These are phyloP conservation scores for Russula sp. DNA, from an alignment of 768 basidiomycete genomes.

Conservation along the genomic window DNA sequence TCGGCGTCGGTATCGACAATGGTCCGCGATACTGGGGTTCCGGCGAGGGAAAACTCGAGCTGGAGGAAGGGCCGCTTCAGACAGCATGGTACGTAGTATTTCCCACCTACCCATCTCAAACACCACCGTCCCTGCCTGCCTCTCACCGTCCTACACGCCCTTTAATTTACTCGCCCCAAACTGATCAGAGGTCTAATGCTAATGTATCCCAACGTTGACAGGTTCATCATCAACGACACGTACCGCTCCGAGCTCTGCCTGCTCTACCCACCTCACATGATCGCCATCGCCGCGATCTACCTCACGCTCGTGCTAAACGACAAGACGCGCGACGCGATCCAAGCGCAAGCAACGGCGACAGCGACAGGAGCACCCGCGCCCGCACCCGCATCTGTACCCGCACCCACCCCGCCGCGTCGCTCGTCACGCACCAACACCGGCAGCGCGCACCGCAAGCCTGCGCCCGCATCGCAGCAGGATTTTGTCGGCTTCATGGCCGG, in stretches of 20 bases:
- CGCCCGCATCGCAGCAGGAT: constrained; percentile 39
- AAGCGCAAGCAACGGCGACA: constrained; percentile 21
- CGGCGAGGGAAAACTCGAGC: constrained; percentile 68
- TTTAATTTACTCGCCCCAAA: too few species aligned
- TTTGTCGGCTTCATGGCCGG: constrained; percentile 76
- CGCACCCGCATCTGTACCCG: constrained; percentile 4
- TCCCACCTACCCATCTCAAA: not conserved
- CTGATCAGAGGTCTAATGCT: too few species aligned
- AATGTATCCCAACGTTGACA: constrained; percentile 29
- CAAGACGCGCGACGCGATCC: constrained; percentile 41
- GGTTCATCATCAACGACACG: constrained; percentile 96
- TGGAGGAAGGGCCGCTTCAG: constrained; percentile 73
- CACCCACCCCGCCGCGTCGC: constrained; percentile 39
- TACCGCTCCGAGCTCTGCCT: constrained; percentile 91
- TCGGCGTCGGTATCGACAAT: constrained; percentile 51
- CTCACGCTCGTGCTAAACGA: constrained; percentile 73
- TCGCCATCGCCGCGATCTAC: constrained; percentile 88
- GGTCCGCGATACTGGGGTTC: constrained; percentile 69
- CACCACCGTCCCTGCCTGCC: too few species aligned
- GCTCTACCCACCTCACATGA: constrained; percentile 91
- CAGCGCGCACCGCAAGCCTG: constrained; percentile 28
- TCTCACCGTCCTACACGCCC: too few species aligned
- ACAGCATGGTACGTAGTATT: constrained; percentile 75
- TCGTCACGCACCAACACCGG: constrained; percentile 42
- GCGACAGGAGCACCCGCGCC: too few species aligned